Conservation (phyloP, 2,329 filamentous ascomycete genomes). For the Talaromyces funiculosus region DNA sequence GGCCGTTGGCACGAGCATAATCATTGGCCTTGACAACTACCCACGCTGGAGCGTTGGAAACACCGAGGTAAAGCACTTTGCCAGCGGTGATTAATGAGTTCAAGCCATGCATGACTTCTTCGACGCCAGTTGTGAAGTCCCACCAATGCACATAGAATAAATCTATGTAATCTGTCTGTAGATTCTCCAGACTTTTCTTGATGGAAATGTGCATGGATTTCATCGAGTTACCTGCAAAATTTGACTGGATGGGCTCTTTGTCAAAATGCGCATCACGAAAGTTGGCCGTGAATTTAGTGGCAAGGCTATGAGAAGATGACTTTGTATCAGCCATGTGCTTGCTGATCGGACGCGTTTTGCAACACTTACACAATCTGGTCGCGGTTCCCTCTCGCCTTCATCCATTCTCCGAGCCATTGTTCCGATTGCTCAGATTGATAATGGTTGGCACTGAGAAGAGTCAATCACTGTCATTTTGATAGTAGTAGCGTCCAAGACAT, state of each 20-base stretch:
- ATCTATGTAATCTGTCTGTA: conserved; percentile 51
- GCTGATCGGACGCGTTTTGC: background rate
- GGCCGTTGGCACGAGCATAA: conserved; percentile 35
- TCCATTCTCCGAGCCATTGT: conserved; percentile 65
- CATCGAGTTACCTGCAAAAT: conserved; percentile 42
- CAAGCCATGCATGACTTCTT: conserved; percentile 35
- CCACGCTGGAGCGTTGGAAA: conserved; percentile 39
- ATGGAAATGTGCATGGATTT: conserved; percentile 40
- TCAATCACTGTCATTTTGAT: background rate
- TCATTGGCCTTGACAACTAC: conserved; percentile 36
- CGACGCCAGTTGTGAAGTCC: conserved; percentile 38
- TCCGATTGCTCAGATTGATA: conserved; percentile 63
- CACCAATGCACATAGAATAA: conserved; percentile 54
- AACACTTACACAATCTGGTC: conserved; percentile 55
- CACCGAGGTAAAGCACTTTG: conserved; percentile 39
- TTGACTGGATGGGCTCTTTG: conserved; percentile 33
- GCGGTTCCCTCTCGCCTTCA: conserved; percentile 56
- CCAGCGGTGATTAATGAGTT: conserved; percentile 34
- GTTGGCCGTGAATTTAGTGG: conserved; percentile 63
- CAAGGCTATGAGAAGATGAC: conserved; percentile 35
- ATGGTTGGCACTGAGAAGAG: conserved; percentile 48
- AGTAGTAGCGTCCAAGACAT: background rate
- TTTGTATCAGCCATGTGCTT: background rate
- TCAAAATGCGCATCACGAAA: conserved; percentile 43
- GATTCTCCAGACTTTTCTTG: conserved; percentile 41